Percentiles rank a stretch among this genome's conserved stretches.
Conservation (phyloP, 2,329 filamentous ascomycete genomes). For the Paradendryphiella salina region DNA sequence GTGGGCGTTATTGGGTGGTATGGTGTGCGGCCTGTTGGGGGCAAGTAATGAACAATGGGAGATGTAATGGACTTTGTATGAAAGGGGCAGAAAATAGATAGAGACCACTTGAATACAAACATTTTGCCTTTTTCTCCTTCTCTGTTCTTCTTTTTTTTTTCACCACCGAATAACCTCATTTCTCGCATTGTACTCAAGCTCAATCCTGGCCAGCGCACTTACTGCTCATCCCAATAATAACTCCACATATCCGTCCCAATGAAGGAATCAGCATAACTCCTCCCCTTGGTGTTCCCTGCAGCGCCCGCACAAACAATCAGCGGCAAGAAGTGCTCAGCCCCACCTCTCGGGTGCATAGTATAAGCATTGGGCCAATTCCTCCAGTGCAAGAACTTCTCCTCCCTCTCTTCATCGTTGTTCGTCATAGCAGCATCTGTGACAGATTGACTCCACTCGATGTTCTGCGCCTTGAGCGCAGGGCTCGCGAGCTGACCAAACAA, state of each 20-base stretch:
- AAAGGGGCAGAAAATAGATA: neutral
- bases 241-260: constrained; percentile 57
- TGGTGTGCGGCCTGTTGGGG: constrained; percentile 51
- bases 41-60: neutral
- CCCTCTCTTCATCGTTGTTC: constrained; percentile 44
- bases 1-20: constrained; percentile 70
- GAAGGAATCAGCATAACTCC: constrained; percentile 56
- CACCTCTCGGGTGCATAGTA: constrained; percentile 58
- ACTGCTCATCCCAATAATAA: constrained; percentile 56
- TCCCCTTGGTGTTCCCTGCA: constrained; percentile 49
- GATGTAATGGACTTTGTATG: neutral
- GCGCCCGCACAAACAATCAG: constrained; percentile 61
- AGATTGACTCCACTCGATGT: constrained; percentile 53
- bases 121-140: too few species aligned
- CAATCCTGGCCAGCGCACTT: constrained; percentile 47
- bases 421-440: constrained; percentile 51
- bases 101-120: neutral
- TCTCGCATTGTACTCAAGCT: neutral
- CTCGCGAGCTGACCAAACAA: constrained; percentile 33
- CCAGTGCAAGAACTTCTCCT: constrained; percentile 53
- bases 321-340: constrained; percentile 64
- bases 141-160: too few species aligned
- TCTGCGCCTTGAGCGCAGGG: constrained; percentile 38
- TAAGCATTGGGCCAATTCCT: constrained; percentile 54
- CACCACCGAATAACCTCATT: too few species aligned